Conservation (phyloP, 2,329 filamentous ascomycete genomes). For the Claviceps citrina region DNA sequence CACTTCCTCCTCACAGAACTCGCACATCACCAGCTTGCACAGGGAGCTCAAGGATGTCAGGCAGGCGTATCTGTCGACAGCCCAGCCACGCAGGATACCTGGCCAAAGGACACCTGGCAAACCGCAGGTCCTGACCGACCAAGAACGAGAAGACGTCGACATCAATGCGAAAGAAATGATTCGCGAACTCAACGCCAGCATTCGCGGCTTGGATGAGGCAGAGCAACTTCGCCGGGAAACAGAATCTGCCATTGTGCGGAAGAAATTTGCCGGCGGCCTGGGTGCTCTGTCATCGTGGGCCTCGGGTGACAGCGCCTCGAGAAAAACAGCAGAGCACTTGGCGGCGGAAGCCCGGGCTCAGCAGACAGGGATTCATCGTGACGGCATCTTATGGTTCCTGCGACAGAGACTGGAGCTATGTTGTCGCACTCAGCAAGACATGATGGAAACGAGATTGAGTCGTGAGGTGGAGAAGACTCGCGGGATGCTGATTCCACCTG, state of each 20-base stretch:
- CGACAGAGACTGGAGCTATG: slow-evolving; percentile 60
- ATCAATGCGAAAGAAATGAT: slow-evolving; percentile 73
- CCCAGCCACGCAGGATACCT: slow-evolving; percentile 44
- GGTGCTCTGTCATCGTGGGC: slow-evolving; percentile 51
- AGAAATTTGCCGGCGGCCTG: slow-evolving; percentile 50
- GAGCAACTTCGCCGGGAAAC: slow-evolving; percentile 71
- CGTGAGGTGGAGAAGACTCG: slow-evolving; percentile 81
- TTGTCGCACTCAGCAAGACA: slow-evolving; percentile 63
- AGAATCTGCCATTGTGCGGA: slow-evolving; percentile 51
- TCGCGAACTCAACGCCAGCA: slow-evolving; percentile 68
- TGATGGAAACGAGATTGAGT: slow-evolving; percentile 82
- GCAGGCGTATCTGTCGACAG: slow-evolving; percentile 78
- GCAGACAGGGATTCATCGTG: slow-evolving; percentile 54
- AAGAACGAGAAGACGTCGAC: slow-evolving; percentile 74
- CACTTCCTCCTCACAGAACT: slow-evolving; percentile 41
- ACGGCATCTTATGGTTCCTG: slow-evolving; percentile 72
- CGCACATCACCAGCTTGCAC: slow-evolving; percentile 68
- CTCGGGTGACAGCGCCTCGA: slow-evolving; percentile 38
- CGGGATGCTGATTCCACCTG: slow-evolving; percentile 44
- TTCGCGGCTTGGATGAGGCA: slow-evolving; percentile 64
- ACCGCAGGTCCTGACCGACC: slow-evolving; percentile 52
- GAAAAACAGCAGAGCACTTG: slow-evolving; percentile 48
- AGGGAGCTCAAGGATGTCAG: slow-evolving; percentile 69
- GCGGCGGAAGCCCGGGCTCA: slow-evolving; percentile 55
- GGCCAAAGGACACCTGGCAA: slow-evolving; percentile 30